A percentile compares a stretch with the other conserved stretches of the same genome.
Evolutionary conservation across 208 protist genomes (phyloP).

Genomic region (Leishmania guyanensis): DNA sequence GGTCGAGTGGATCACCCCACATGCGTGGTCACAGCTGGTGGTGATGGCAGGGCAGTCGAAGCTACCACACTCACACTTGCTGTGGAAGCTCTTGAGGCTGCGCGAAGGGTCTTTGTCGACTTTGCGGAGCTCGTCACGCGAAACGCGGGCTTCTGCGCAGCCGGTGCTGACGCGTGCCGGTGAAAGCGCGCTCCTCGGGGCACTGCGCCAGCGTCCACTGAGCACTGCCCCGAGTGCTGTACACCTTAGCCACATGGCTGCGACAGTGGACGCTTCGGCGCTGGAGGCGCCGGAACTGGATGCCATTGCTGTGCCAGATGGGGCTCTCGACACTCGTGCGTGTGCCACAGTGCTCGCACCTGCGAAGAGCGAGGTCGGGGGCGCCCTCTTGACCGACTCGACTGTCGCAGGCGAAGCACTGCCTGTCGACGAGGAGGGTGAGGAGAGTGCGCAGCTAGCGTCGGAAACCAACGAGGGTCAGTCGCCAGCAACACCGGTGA

Average conservation of each 20-base stretch:
- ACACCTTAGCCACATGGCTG: neutral
- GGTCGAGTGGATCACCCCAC: slow-evolving; percentile 52
- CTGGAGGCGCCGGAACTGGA: neutral
- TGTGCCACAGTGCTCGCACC: slow-evolving; percentile 3
- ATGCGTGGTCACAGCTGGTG: slow-evolving; percentile 53
- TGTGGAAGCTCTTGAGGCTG: slow-evolving; percentile 53
- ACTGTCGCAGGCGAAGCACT: neutral
- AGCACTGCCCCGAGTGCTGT: no score
- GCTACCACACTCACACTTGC: slow-evolving; percentile 63
- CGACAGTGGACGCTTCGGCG: neutral
- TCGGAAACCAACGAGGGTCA: neutral
- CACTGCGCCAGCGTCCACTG: slow-evolving; percentile 5
- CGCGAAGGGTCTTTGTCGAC: neutral
- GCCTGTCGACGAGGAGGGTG: slow-evolving; percentile 1
- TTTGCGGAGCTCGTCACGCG: neutral
- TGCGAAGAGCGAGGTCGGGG: neutral
- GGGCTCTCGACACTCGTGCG: neutral
- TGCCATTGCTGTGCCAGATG: neutral
- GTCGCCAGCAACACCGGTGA: neutral
- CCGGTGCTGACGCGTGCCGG: slow-evolving; percentile 28
- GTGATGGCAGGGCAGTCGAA: slow-evolving; percentile 53
- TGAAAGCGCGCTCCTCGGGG: slow-evolving; percentile 30
- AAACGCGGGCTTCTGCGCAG: neutral
- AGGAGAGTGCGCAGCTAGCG: neutral
- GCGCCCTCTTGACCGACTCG: neutral